Percentiles rank a stretch among this genome's conserved stretches.
These are phyloP conservation scores for Coffea eugenioides DNA, from an alignment of 257 asterid species.

Conservation along the genomic window DNA sequence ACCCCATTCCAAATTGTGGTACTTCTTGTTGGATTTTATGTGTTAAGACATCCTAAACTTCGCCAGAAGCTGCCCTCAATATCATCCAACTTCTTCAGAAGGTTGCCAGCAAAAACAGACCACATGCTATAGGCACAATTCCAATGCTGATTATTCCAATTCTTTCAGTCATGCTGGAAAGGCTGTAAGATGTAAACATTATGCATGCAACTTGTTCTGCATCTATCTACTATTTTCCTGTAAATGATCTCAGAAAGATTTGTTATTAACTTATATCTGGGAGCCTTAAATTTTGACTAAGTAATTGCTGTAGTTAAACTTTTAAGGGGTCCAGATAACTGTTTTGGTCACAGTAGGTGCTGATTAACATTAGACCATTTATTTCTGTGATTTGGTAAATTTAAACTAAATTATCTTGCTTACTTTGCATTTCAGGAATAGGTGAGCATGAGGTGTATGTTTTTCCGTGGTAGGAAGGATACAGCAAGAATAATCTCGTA, in stretches of 20 bases:
- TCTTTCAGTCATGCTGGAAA: neutral
- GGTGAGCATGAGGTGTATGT: neutral
- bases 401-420: no score
- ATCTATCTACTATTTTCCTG: neutral
- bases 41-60: constrained; percentile 71
- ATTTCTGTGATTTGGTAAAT: neutral
- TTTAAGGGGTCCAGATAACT: neutral
- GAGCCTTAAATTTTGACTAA: neutral
- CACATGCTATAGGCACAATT: constrained; percentile 44
- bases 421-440: neutral
- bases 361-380: neutral
- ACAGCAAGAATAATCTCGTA: no score
- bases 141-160: neutral
- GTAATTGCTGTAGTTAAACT: neutral
- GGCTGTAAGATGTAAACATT: neutral
- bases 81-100: constrained; percentile 68
- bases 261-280: neutral
- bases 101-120: constrained; percentile 78
- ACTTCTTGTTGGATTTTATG: constrained; percentile 45
- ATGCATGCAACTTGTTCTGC: neutral
- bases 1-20: constrained; percentile 58
- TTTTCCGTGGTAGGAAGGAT: no score
- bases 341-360: neutral
- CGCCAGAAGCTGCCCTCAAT: constrained; percentile 54
- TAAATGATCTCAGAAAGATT: neutral